Percentiles rank a stretch among this genome's conserved stretches.
phyloP scores from a whole-genome alignment of 2,329 filamentous ascomycete genomes.

The Neofusicoccum sp. region DNA sequence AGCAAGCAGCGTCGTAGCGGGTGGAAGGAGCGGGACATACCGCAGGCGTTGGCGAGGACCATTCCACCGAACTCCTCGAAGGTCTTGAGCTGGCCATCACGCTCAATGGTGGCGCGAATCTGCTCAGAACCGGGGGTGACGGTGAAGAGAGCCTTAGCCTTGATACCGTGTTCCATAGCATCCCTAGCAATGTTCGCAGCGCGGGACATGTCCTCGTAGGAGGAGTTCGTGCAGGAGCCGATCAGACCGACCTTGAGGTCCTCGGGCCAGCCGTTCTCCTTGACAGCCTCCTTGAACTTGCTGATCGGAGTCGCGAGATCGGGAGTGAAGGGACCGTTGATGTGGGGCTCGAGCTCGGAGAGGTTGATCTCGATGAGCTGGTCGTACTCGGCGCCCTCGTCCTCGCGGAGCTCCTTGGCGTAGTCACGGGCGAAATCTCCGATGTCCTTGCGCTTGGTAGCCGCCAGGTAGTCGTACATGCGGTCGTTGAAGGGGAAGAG shows the following conservation, averaged over 20 bases:
- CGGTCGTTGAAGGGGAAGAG: constrained; percentile 97
- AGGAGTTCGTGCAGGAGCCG: constrained; percentile 96
- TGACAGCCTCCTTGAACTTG: constrained; percentile 93
- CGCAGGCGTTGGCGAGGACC: constrained; percentile 94
- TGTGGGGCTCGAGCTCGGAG: constrained; percentile 90
- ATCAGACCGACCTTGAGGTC: constrained; percentile 97
- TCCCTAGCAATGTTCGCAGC: constrained; percentile 89
- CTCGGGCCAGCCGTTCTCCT: constrained; percentile 93
- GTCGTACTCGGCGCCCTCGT: constrained; percentile 93
- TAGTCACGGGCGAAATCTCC: constrained; percentile 87
- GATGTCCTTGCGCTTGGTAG: constrained; percentile 88
- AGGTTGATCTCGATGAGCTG: constrained; percentile 96
- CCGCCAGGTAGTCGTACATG: constrained; percentile 93
- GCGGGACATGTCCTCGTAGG: constrained; percentile 86
- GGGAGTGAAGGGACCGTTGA: constrained; percentile 98
- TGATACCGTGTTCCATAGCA: constrained; percentile 87
- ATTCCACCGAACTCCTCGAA: constrained; percentile 96
- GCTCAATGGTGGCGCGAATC: constrained; percentile 88
- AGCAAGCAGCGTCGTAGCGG: constrained; percentile 12
- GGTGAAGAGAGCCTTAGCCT: constrained; percentile 90
- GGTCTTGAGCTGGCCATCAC: constrained; percentile 88
- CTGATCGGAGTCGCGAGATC: constrained; percentile 97
- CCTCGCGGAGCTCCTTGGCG: constrained; percentile 80
- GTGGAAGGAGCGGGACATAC: constrained; percentile 26
- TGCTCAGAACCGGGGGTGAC: constrained; percentile 97